Conservation (phyloP, 495 filamentous ascomycete genomes). For the Xylaria curta region DNA sequence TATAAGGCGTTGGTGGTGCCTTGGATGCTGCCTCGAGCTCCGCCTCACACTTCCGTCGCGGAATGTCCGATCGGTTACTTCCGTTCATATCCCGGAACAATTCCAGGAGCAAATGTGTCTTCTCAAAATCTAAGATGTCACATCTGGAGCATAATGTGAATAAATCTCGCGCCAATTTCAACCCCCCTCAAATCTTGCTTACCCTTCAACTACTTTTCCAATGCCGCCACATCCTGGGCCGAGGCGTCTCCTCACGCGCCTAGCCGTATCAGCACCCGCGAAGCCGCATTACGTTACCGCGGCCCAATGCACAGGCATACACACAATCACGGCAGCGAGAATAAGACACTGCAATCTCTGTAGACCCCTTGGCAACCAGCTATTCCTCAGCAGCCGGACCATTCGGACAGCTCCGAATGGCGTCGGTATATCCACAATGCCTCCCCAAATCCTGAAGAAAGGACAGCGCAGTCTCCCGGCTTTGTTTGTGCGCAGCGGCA, state of each 20-base stretch:
- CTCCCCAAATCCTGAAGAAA: neutral
- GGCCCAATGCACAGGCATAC: neutral
- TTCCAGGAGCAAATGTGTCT: neutral
- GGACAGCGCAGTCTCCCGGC: slow-evolving; percentile 55
- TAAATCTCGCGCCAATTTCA: neutral
- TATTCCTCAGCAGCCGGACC: neutral
- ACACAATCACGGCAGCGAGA: neutral
- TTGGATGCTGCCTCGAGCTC: neutral
- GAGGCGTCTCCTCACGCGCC: neutral
- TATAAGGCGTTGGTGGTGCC: neutral
- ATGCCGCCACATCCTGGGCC: neutral
- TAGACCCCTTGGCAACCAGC: neutral
- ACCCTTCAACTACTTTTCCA: neutral
- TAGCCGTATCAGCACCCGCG: neutral
- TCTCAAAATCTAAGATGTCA: neutral
- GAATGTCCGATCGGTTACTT: neutral
- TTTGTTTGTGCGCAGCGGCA: slow-evolving; percentile 76
- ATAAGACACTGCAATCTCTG: neutral
- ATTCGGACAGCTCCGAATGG: neutral
- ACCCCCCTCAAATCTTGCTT: neutral
- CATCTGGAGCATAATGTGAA: neutral
- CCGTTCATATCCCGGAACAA: neutral
- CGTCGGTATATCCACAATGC: neutral
- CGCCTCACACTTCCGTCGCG: neutral
- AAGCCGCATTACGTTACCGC: neutral